Base-by-base conservation (phyloP, 345 rosid genomes). In the thale cress (Arabidopsis thaliana) region DNA sequence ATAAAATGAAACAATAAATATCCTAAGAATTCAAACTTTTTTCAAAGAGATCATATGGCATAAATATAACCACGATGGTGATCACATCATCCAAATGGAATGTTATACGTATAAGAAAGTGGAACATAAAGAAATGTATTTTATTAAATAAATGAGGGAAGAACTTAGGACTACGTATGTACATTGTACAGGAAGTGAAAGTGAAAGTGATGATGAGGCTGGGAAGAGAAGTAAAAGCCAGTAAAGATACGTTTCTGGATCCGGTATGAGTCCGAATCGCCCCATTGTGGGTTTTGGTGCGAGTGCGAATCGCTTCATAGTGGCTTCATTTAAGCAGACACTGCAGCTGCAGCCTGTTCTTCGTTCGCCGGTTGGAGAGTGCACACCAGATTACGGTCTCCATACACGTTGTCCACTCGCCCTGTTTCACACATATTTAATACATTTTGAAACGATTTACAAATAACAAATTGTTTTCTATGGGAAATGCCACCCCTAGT, bases 141-240 rank as follows among this genome's bases (percentile, higher is more conserved):
- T 42, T 32, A 69, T 69, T 32, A 57, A 24, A 57, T 33, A 44
- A 57, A 57, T 32, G 24, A 69, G 20, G 23, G 52, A 56, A 28
- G 41, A 30, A 36, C 56, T 44, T 69, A 44, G 24, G 14, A 69
- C 65, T 57, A 57, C 22, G 34, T 69, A 69, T 69, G 46, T 69
- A 69, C 74, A 69, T 69, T 57, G 56, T 57, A 44, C 53, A 57
- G 34, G 36, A 44, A 69, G 9, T 33, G 23, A 33, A 53, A 42
- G 4, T 30, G 20, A 30, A 42, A 32, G 22, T 28, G 52, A 40
- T 41, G 44, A 33, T 32, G 45, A 12, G 23, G 52, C 6, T 53
- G 14, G 14, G 55, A 69, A 57, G 34, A 30, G 22, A 44, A 33
- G 33, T 33, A 44, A 67, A 65, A 65, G 33, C 70, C 42, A 1